Conservation (phyloP, 2,329 filamentous ascomycete species). For the Calonectria leucothoes region DNA sequence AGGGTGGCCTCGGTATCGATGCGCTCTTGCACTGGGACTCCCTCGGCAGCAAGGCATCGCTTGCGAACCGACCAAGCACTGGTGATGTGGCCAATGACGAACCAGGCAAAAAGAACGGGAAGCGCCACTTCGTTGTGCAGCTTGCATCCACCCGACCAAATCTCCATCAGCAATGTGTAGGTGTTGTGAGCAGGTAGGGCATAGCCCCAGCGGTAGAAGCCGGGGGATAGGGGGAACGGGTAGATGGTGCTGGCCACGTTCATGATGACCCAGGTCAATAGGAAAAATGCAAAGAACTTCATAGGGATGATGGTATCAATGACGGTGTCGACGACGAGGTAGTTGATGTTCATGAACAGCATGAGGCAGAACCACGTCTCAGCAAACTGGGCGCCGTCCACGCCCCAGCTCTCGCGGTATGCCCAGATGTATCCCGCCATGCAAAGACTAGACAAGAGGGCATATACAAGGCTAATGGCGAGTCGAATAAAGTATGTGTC, state of each 20-base stretch:
- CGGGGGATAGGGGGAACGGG: conserved; percentile 51
- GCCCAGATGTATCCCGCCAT: conserved; percentile 57
- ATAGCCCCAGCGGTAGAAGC: conserved; percentile 54
- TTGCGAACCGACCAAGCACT: conserved; percentile 40
- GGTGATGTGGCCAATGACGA: conserved; percentile 43
- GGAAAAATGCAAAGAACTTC: conserved; percentile 52
- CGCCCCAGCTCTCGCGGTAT: conserved; percentile 54
- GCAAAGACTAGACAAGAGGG: conserved; percentile 50
- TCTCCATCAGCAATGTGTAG: conserved; percentile 52
- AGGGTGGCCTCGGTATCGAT: background rate
- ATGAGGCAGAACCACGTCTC: conserved; percentile 47
- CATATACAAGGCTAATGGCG: conserved; percentile 45
- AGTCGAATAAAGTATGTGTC: conserved; percentile 42
- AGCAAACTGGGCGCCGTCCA: conserved; percentile 44
- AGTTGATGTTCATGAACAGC: conserved; percentile 56
- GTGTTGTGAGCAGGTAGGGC: conserved; percentile 48
- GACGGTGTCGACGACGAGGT: conserved; percentile 52
- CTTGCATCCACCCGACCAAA: conserved; percentile 57
- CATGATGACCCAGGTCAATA: conserved; percentile 55
- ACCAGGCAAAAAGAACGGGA: conserved; percentile 56
- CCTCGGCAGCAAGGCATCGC: conserved; percentile 30
- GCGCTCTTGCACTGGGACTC: background rate
- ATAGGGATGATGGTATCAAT: conserved; percentile 45
- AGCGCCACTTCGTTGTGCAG: conserved; percentile 49
- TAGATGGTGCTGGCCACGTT: conserved; percentile 52